Evolutionary conservation across 73 alveolate species (phyloP).

Genomic region (Effrenium voratum): DNA sequence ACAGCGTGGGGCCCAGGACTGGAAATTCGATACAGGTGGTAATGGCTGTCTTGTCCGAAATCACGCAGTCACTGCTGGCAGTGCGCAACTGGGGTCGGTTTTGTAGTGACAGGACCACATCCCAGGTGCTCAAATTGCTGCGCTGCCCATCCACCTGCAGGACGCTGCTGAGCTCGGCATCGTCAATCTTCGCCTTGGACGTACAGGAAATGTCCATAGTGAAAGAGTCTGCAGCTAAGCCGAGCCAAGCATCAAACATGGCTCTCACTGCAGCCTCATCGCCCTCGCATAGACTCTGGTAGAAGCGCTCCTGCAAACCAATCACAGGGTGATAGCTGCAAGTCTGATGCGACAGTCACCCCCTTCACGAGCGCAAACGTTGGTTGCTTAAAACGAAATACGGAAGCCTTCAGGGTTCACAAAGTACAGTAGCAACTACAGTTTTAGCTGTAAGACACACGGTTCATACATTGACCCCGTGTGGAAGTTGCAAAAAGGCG

Average conservation of each 20-base stretch:
- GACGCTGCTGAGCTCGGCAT: constrained; percentile 62
- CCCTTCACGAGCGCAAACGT: too few species aligned
- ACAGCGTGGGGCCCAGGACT: constrained; percentile 60
- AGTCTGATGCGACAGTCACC: too few species aligned
- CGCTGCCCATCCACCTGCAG: constrained; percentile 60
- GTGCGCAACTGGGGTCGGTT: constrained; percentile 67
- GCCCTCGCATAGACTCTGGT: constrained; percentile 37
- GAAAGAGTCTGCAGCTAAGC: not conserved
- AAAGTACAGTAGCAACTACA: too few species aligned
- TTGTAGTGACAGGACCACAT: constrained; percentile 23
- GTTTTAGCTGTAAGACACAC: too few species aligned
- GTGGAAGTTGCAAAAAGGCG: too few species aligned
- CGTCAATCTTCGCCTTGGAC: constrained; percentile 34
- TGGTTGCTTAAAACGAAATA: too few species aligned
- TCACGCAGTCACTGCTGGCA: constrained; percentile 62
- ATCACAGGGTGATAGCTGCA: not conserved
- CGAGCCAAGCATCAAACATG: not conserved
- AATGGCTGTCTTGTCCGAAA: constrained; percentile 28
- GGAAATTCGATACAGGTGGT: constrained; percentile 76
- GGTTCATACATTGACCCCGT: too few species aligned
- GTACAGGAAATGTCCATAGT: not conserved
- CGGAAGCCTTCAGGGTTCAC: too few species aligned
- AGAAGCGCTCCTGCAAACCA: not conserved
- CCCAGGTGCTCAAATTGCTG: constrained; percentile 72
- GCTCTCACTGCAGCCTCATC: not conserved